Evolutionary conservation across 768 basidiomycete species (phyloP).

Genomic region (Rubroboletus pulcherrimus): DNA sequence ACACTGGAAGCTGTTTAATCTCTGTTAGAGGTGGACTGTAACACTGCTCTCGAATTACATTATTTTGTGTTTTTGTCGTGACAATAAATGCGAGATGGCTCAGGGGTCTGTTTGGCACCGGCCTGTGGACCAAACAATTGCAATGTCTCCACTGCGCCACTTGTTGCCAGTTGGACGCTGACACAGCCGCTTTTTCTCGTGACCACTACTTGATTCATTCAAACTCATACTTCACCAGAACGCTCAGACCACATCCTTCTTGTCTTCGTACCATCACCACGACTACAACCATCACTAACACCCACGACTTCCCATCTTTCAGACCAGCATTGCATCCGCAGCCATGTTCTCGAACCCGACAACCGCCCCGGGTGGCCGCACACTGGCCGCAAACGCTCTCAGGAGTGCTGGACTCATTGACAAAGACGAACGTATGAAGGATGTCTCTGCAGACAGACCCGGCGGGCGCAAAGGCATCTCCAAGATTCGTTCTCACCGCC

Average conservation of each 20-base stretch:
- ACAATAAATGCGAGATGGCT: not conserved
- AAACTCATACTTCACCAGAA: constrained; percentile 6
- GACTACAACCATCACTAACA: not conserved
- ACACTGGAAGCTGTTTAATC: constrained; percentile 2
- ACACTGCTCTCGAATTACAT: constrained; percentile 13
- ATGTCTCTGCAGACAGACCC: constrained; percentile 57
- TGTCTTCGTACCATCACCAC: constrained; percentile 18
- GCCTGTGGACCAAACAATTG: constrained; percentile 25
- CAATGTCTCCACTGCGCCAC: constrained; percentile 6
- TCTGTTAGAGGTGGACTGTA: constrained; percentile 1
- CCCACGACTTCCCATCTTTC: not conserved
- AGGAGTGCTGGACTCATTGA: constrained; percentile 74
- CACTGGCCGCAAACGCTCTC: constrained; percentile 58
- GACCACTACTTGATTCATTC: constrained; percentile 18
- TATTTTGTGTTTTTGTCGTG: constrained; percentile 15
- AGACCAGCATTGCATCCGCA: not conserved
- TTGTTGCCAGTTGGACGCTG: constrained; percentile 17
- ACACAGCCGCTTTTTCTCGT: constrained; percentile 21
- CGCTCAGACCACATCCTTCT: constrained; percentile 7
- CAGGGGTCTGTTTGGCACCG: constrained; percentile 23
- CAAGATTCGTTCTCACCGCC: constrained; percentile 59
- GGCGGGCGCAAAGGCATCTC: constrained; percentile 69
- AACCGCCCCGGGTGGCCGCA: constrained; percentile 53
- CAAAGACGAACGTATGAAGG: constrained; percentile 72
- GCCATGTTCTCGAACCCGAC: constrained; percentile 60